Conservation (phyloP, 495 filamentous ascomycete genomes). For the Daldinia grandis region DNA sequence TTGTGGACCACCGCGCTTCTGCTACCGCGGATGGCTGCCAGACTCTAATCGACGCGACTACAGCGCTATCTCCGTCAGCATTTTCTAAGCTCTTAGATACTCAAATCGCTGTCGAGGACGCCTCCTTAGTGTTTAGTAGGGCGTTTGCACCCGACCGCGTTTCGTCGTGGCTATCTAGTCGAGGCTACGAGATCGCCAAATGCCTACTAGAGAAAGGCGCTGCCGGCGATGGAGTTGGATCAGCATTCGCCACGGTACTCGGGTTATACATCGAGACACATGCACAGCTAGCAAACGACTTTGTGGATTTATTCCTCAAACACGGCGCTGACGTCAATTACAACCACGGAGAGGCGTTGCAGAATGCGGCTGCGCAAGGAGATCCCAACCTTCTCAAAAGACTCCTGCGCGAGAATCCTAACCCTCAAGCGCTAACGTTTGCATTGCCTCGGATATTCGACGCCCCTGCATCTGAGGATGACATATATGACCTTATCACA, state of each 20-base stretch:
- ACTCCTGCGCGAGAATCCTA: slow-evolving; percentile 50
- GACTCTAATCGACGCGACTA: slow-evolving; percentile 54
- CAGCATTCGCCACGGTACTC: slow-evolving; percentile 50
- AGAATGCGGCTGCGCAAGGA: slow-evolving; percentile 51
- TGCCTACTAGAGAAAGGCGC: slow-evolving; percentile 55
- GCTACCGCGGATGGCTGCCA: slow-evolving; percentile 54
- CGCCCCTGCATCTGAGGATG: slow-evolving; percentile 47
- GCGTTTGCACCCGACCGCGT: slow-evolving; percentile 47
- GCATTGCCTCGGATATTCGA: slow-evolving; percentile 57
- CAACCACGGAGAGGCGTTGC: slow-evolving; percentile 51
- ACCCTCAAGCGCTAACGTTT: slow-evolving; percentile 49
- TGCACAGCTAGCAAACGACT: slow-evolving; percentile 46
- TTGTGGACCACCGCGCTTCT: slow-evolving; percentile 53
- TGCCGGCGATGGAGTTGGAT: slow-evolving; percentile 49
- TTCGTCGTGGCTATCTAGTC: slow-evolving; percentile 49
- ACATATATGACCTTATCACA: slow-evolving; percentile 48
- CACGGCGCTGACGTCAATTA: slow-evolving; percentile 52
- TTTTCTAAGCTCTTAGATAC: slow-evolving; percentile 49
- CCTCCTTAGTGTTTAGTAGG: slow-evolving; percentile 51
- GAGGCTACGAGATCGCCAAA: slow-evolving; percentile 49
- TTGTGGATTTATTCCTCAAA: slow-evolving; percentile 48
- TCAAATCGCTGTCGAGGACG: slow-evolving; percentile 48
- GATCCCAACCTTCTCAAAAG: slow-evolving; percentile 51
- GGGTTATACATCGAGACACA: slow-evolving; percentile 45
- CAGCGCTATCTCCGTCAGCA: slow-evolving; percentile 44